A percentile compares a stretch with the other conserved stretches of the same genome.
Conservation (phyloP, 2,329 filamentous ascomycete species). For the Ascosphaera pollenicola region DNA sequence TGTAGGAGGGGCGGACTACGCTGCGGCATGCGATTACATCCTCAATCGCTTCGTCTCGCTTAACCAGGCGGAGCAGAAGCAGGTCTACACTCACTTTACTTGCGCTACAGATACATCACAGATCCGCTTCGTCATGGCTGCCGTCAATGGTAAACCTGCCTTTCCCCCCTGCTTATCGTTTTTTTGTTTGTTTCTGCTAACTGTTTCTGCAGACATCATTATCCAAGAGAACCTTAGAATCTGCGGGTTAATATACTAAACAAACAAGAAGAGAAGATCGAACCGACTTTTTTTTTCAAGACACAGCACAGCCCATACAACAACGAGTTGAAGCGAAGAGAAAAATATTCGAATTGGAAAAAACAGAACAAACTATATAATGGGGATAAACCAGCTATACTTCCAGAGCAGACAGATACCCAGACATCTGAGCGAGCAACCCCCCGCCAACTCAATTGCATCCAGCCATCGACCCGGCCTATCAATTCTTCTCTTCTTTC, state of each 20-base stretch:
- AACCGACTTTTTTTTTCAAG: slow-evolving; percentile 13
- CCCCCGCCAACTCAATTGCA: no score
- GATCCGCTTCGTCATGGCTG: slow-evolving; percentile 98
- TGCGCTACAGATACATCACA: slow-evolving; percentile 97
- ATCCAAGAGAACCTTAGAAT: slow-evolving; percentile 98
- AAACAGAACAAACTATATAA: not conserved
- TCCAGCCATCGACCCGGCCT: no score
- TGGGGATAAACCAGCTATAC: not conserved
- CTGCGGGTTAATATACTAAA: slow-evolving; percentile 77
- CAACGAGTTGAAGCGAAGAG: not conserved
- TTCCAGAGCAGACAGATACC: no score
- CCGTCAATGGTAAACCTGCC: slow-evolving; percentile 60
- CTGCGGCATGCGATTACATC: slow-evolving; percentile 93
- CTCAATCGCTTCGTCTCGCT: slow-evolving; percentile 95
- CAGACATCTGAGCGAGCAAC: no score
- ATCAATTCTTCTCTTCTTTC: no score
- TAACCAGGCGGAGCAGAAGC: slow-evolving; percentile 98
- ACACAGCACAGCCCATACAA: slow-evolving; percentile 6
- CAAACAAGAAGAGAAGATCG: slow-evolving; percentile 9
- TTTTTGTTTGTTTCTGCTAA: slow-evolving; percentile 19
- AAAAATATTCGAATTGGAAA: slow-evolving; percentile 3
- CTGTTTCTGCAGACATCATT: slow-evolving; percentile 58
- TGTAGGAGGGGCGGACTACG: slow-evolving; percentile 74
- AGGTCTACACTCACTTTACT: slow-evolving; percentile 99
- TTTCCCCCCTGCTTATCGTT: not conserved